Base-by-base conservation (phyloP, 495 filamentous ascomycete species). In the Astrocystis sublimbata region DNA sequence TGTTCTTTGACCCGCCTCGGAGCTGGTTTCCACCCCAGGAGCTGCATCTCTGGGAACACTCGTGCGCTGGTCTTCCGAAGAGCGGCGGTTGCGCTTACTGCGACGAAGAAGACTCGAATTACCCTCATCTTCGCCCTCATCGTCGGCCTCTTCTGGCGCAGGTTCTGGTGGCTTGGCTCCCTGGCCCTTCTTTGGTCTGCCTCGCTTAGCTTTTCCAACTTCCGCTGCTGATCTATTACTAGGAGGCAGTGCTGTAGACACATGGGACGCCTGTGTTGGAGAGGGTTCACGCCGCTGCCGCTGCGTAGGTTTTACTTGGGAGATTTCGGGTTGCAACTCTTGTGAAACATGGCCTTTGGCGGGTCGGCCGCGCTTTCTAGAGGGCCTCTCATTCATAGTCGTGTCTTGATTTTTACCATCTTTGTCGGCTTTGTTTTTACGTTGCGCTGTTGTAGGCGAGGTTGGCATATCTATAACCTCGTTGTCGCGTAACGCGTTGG, bases 381-480 rank as follows among this genome's bases (percentile, higher is more conserved):
- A 61, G 12, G 54, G 23, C 8, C 13, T 8, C 9, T 58, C 60
- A 19, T 70, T 58, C 41, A 60, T n/a, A 52, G 46, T 15, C 4
- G n/a, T 19, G 5, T 33, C 31, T 4, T 55, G 26, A 5, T 15
- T 15, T 21, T 19, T 28, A 9, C 12, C 26, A 21, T 38, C 21
- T n/a, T 12, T 6, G 3, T 55, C n/a, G 23, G 46, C 3, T 17
- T 19, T 24, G 8, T 24, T 53, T 0, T 21, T 36, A 24, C 63
- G 35, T 57, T 59, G 8, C 36, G 30, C 12, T 64, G 65, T 13
- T 45, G 41, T 35, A 6, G 21, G n/a, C 13, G 61, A 42, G 49
- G 47, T 62, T 10, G 75, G 75, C 75, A 74, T 76, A 78, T 65
- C 69, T 17, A 58, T 73, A 73, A 57, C 67, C n/a, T 62, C 69